phyloP scores from a whole-genome alignment of 2,329 filamentous ascomycete genomes.

The Sporothrix humicola region DNA sequence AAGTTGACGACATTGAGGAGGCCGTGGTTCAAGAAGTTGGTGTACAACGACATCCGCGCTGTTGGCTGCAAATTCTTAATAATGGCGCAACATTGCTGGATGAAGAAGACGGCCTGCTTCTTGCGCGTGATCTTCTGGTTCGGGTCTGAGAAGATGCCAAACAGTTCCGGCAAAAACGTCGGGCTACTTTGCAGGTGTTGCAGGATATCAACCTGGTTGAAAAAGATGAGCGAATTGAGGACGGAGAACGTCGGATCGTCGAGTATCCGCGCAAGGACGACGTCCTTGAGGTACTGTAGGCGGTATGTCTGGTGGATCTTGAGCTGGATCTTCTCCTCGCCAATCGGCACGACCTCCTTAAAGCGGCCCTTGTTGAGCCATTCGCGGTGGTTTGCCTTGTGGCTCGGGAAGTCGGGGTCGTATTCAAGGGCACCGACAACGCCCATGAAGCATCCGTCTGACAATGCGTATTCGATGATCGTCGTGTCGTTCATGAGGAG shows the following conservation, averaged over 20 bases:
- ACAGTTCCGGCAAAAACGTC: conserved; percentile 77
- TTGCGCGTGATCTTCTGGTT: conserved; percentile 72
- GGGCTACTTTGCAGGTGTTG: conserved; percentile 87
- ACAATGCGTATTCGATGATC: conserved; percentile 93
- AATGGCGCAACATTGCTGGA: conserved; percentile 93
- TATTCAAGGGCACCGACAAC: conserved; percentile 97
- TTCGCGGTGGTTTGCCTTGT: conserved; percentile 95
- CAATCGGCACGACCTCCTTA: conserved; percentile 94
- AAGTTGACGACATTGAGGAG: conserved; percentile 90
- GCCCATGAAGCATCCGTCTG: conserved; percentile 84
- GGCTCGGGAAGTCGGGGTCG: conserved; percentile 94
- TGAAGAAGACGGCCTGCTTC: conserved; percentile 93
- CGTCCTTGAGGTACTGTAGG: conserved; percentile 94
- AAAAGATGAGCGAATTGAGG: conserved; percentile 97
- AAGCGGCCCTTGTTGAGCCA: conserved; percentile 90
- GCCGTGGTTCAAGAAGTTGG: conserved; percentile 86
- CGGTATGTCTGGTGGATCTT: conserved; percentile 98
- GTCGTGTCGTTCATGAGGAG: conserved; percentile 93
- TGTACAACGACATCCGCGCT: conserved; percentile 79
- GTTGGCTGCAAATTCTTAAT: conserved; percentile 92
- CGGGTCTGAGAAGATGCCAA: conserved; percentile 77
- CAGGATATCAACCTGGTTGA: conserved; percentile 98
- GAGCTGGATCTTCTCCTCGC: conserved; percentile 76
- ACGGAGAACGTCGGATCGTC: conserved; percentile 98
- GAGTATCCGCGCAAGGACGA: conserved; percentile 93